Base-by-base conservation (phyloP, 805 yeast genomes). In the Saccharomycopsis lassenensis region DNA sequence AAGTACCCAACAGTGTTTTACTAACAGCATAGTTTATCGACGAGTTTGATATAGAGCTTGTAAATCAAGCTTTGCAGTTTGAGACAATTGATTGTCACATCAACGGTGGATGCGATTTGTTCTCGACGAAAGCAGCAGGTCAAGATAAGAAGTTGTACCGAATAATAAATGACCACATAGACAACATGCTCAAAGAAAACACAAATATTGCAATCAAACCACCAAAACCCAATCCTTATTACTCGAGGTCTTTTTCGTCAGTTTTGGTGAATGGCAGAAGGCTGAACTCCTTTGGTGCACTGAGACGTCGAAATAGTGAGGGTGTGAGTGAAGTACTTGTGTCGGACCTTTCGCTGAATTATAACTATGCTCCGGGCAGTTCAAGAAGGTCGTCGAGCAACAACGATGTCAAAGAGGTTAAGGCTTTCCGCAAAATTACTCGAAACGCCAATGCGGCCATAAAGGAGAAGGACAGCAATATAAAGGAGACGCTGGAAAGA, bases 81-180 rank as follows among this genome's bases (percentile, higher is more conserved):
- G 82, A 77, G 45, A 75, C 86, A 3, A 65, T 72, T 1, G 93
- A 81, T 47, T 73, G 81, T 50, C 77, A 69, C 47, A 74, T 91
- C 26, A 71, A 72, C 38, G 97, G 96, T 8, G 86, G 94, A 18
- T 78, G 95, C 54, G 98, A 91, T 52, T 67, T 91, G 33, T 91
- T 85, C 52, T 83, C 97, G 1, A 91, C 98, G 2, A 91, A 89
- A 51, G 86, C 95, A 1, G 84, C 87, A 17, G 84, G 91, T 1
- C 69, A 89, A 1, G 98, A 91, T 57, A 70, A 86, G 48, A 87
- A 87, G 57, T 68, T 89, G 20, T 85, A 82, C 63, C 84, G 85
- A 56, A 75, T 87, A 0, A 75, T 91, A 29, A 96, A 86, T 53
- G 74, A 78, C 47, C 89, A 83, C 50, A 20, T 43, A 3, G 32